These are phyloP conservation scores for Nevesoporus exiguus DNA, from an alignment of 768 basidiomycete genomes.

Conservation along the genomic window DNA sequence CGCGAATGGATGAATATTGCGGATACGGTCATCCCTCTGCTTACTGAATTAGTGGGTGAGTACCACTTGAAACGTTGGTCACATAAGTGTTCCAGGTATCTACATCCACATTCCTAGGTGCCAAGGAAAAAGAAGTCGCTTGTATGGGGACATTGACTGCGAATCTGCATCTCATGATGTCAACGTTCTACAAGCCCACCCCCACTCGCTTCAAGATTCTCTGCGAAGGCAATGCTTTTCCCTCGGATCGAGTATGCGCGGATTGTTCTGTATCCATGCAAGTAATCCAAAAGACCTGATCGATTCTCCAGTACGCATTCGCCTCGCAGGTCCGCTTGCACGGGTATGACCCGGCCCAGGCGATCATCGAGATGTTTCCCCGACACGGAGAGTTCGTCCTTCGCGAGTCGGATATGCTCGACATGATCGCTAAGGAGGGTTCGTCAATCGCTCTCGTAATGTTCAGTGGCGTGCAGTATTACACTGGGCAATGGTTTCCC, in stretches of 20 bases:
- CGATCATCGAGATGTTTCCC: slow-evolving; percentile 77
- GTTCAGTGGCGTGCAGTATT: slow-evolving; percentile 94
- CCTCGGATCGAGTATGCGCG: slow-evolving; percentile 83
- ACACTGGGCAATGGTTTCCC: slow-evolving; percentile 94
- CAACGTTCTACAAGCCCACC: slow-evolving; percentile 90
- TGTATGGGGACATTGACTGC: slow-evolving; percentile 94
- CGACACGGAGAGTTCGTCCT: slow-evolving; percentile 81
- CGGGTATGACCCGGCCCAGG: slow-evolving; percentile 66
- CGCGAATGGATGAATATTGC: slow-evolving; percentile 82
- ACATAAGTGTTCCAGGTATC: slow-evolving; percentile 9
- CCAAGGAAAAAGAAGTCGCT: slow-evolving; percentile 84
- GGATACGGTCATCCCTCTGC: slow-evolving; percentile 63
- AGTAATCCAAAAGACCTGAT: slow-evolving; percentile 11
- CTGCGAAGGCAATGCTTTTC: slow-evolving; percentile 92
- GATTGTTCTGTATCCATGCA: slow-evolving; percentile 5
- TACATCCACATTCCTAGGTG: slow-evolving; percentile 51
- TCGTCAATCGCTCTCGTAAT: slow-evolving; percentile 83
- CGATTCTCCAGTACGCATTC: slow-evolving; percentile 77
- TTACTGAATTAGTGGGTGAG: slow-evolving; percentile 83
- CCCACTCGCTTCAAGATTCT: slow-evolving; percentile 85
- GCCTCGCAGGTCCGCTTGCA: slow-evolving; percentile 85
- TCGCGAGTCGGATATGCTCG: slow-evolving; percentile 85
- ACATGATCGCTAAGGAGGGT: slow-evolving; percentile 68
- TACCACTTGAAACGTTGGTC: slow-evolving; percentile 2
- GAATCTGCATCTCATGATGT: slow-evolving; percentile 95